phyloP scores from a whole-genome alignment of 2,329 filamentous ascomycete species.

The Botrytis porri region DNA sequence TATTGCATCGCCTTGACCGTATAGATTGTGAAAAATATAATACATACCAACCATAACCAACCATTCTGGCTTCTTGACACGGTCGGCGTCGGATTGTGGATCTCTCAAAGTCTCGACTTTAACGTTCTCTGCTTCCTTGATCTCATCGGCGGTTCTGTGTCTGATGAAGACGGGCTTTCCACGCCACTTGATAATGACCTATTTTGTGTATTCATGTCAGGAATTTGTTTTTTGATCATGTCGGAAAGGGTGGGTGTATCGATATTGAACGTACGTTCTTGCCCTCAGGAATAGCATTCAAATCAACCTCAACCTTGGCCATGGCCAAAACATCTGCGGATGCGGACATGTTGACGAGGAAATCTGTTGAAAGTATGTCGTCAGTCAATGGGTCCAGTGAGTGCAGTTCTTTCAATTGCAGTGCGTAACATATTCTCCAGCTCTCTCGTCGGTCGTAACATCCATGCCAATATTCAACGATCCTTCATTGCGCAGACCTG shows the following conservation, averaged over 20 bases:
- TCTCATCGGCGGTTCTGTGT: constrained; percentile 90
- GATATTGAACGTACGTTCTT: constrained; percentile 83
- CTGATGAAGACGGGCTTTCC: constrained; percentile 99
- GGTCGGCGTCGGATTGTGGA: constrained; percentile 84
- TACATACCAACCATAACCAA: constrained; percentile 88
- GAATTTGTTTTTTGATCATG: neutral
- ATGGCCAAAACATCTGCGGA: constrained; percentile 98
- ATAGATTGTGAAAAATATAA: neutral
- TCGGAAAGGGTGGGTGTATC: neutral
- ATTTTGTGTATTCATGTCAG: constrained; percentile 20
- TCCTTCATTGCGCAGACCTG: constrained; percentile 1
- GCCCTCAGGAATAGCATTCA: constrained; percentile 90
- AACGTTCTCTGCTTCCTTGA: constrained; percentile 88
- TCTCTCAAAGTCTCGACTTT: constrained; percentile 83
- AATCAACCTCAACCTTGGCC: constrained; percentile 98
- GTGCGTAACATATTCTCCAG: neutral
- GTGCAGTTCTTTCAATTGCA: constrained; percentile 22
- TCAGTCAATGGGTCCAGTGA: constrained; percentile 10
- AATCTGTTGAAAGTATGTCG: constrained; percentile 62
- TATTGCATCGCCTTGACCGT: constrained; percentile 22
- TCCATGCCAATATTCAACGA: neutral
- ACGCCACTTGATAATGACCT: constrained; percentile 99
- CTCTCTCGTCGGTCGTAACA: neutral
- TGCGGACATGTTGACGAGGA: constrained; percentile 99
- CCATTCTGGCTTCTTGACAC: constrained; percentile 98